Conservation (phyloP, 1,284 basidiomycete genomes). For the Peniophora sp. region DNA sequence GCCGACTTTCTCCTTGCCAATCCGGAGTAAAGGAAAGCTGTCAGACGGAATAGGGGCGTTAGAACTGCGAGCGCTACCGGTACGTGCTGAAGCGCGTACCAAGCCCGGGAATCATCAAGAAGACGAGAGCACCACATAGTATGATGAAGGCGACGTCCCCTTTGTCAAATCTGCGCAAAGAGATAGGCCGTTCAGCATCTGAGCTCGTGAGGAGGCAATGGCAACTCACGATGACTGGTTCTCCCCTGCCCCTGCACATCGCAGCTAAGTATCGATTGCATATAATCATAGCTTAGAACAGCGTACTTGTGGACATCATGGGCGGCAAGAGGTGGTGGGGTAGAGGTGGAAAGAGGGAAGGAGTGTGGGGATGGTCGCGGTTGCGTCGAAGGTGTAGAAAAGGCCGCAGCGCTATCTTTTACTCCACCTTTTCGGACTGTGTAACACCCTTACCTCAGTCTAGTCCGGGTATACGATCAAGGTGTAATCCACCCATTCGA, state of each 20-base stretch:
- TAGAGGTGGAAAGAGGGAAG: not conserved
- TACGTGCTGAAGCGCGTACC: constrained; percentile 28
- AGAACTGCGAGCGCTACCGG: constrained; percentile 2
- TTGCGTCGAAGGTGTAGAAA: too few species aligned
- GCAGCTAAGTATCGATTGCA: too few species aligned
- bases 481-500: too few species aligned
- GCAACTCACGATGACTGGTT: constrained; percentile 1
- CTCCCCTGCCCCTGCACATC: not conserved
- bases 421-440: too few species aligned
- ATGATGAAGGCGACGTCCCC: constrained; percentile 78
- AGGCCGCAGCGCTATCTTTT: too few species aligned
- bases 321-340: not conserved
- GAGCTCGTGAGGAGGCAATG: too few species aligned
- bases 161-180: constrained; percentile 38
- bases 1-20: constrained; percentile 72
- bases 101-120: constrained; percentile 73
- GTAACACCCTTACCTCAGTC: too few species aligned
- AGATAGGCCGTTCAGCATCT: not conserved
- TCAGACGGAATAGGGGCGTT: constrained; percentile 4
- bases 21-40: constrained; percentile 84
- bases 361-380: not conserved
- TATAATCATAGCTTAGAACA: too few species aligned
- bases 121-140: constrained; percentile 73
- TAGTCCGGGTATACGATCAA: too few species aligned
- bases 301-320: too few species aligned